Evolutionary conservation across 176 grass and related monocot species (phyloP).

Genomic region (Eragrostis nindensis): DNA sequence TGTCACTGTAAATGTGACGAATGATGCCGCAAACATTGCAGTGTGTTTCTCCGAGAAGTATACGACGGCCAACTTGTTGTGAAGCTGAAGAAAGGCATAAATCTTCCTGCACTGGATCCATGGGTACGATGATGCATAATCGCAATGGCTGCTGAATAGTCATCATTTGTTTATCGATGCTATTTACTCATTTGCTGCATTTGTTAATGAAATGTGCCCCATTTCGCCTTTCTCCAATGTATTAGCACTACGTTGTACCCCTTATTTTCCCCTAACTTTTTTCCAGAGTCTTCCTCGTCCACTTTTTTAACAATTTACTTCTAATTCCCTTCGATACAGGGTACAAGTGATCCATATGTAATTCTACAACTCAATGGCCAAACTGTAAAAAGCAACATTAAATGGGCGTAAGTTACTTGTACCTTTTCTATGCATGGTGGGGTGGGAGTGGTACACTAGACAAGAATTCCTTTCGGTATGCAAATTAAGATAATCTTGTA

Average conservation of each 20-base stretch:
- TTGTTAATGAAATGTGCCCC: not conserved
- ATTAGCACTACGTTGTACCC: constrained; percentile 7
- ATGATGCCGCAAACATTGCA: constrained; percentile 39
- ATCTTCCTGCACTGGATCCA: constrained; percentile 88
- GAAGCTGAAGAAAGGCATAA: constrained; percentile 76
- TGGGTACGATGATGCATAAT: constrained; percentile 69
- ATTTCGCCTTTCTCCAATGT: constrained; percentile 33
- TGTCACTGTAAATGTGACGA: not conserved
- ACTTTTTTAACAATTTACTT: not conserved
- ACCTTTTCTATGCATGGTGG: constrained; percentile 31
- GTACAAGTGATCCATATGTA: constrained; percentile 97
- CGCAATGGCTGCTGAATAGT: not conserved
- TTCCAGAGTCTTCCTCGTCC: not conserved
- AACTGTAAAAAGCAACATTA: constrained; percentile 81
- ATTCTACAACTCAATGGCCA: constrained; percentile 82
- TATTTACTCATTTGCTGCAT: constrained; percentile 12
- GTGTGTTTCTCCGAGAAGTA: constrained; percentile 82
- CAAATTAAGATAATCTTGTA: constrained; percentile 5
- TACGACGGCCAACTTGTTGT: constrained; percentile 82
- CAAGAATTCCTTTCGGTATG: not conserved
- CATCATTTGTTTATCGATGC: not conserved
- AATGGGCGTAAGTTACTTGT: constrained; percentile 87
- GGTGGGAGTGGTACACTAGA: not conserved
- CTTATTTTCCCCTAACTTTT: constrained; percentile 13
- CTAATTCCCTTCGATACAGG: constrained; percentile 50